Evolutionary conservation across 2,329 filamentous ascomycete species (phyloP).

Genomic region (Lojkania enalia): DNA sequence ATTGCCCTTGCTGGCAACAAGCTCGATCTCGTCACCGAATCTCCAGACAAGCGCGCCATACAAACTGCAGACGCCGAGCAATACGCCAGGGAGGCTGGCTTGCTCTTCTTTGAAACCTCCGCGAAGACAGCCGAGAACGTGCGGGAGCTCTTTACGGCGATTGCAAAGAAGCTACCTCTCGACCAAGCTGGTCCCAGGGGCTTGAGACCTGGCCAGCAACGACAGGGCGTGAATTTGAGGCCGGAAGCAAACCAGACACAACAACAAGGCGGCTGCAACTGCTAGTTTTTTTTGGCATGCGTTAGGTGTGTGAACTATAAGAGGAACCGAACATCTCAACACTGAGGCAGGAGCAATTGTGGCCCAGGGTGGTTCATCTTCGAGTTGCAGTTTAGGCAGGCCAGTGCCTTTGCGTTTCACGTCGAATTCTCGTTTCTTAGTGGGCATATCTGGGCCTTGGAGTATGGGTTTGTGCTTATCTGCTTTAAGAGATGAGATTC

Average conservation of each 20-base stretch:
- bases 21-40: constrained; percentile 90
- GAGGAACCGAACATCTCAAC: background rate
- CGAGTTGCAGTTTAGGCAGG: constrained; percentile 11
- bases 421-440: constrained; percentile 11
- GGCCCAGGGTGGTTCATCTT: constrained; percentile 4
- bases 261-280: constrained; percentile 64
- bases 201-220: constrained; percentile 63
- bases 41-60: constrained; percentile 94
- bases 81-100: constrained; percentile 88
- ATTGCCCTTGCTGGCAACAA: constrained; percentile 98
- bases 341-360: constrained; percentile 8
- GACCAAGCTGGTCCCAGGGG: constrained; percentile 94
- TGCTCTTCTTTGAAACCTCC: constrained; percentile 98
- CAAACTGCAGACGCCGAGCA: constrained; percentile 87
- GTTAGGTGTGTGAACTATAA: background rate
- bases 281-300: constrained; percentile 46
- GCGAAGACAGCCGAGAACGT: constrained; percentile 98
- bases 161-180: constrained; percentile 95
- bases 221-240: constrained; percentile 68
- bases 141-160: constrained; percentile 91
- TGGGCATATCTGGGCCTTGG: constrained; percentile 30
- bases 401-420: constrained; percentile 12
- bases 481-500: constrained; percentile 30
- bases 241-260: constrained; percentile 63
- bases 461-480: constrained; percentile 23